A percentile compares a stretch with the other conserved stretches of the same genome.
Evolutionary conservation across 768 basidiomycete species (phyloP).

Genomic region (Agrocybe praecox): DNA sequence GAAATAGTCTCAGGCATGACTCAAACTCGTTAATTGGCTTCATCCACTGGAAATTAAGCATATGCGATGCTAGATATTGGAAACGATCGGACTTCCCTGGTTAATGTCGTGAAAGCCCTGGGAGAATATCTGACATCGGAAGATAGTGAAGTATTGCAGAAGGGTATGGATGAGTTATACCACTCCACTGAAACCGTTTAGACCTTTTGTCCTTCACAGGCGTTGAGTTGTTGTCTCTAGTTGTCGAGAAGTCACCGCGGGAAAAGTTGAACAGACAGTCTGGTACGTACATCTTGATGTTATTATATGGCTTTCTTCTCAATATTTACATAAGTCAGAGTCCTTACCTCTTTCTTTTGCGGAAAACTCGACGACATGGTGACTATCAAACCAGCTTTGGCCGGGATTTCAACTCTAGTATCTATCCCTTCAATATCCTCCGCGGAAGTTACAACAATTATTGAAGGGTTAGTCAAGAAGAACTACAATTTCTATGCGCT

Average conservation of each 20-base stretch:
- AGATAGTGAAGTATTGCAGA: constrained; percentile 73
- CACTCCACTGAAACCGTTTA: background rate
- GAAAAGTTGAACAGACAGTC: constrained; percentile 78
- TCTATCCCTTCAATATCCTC: constrained; percentile 63
- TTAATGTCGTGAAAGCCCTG: constrained; percentile 83
- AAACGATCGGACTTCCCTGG: constrained; percentile 56
- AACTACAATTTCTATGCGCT: background rate
- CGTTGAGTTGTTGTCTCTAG: constrained; percentile 77
- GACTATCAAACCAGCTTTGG: constrained; percentile 80
- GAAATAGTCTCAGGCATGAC: constrained; percentile 61
- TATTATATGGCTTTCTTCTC: constrained; percentile 1
- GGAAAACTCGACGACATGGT: constrained; percentile 87
- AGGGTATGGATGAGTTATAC: constrained; percentile 53
- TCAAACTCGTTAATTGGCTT: constrained; percentile 9
- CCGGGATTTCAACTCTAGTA: constrained; percentile 71
- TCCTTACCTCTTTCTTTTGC: constrained; percentile 81
- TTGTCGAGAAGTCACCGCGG: constrained; percentile 62
- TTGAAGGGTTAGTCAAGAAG: constrained; percentile 49
- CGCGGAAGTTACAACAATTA: constrained; percentile 62
- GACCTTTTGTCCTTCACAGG: constrained; percentile 48
- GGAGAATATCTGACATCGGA: constrained; percentile 89
- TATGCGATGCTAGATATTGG: constrained; percentile 42
- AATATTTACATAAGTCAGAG: constrained; percentile 57
- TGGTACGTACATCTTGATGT: constrained; percentile 49
- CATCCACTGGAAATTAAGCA: constrained; percentile 12